Base-by-base conservation (phyloP, 2,329 filamentous ascomycete genomes). In the Xylariaceae sp. region DNA sequence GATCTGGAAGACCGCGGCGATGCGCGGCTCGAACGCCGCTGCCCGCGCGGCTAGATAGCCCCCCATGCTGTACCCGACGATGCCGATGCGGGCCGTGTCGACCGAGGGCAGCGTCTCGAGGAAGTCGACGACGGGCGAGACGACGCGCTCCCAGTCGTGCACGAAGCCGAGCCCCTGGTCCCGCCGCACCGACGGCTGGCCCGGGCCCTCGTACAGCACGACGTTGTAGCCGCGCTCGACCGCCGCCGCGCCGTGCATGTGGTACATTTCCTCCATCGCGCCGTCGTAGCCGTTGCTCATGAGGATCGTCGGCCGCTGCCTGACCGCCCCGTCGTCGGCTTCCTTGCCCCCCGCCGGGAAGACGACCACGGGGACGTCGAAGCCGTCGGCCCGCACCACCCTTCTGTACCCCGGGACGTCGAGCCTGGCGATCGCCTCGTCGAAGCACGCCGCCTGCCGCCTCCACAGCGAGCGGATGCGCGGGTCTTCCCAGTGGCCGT, bases 131-230 rank as follows among this genome's bases (percentile, higher is more conserved):
- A 57, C 21, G 16, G 54, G 54, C 12, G 46, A 50, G 4, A 57
- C 46, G 3, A 53, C 54, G 6, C 23, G 23, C 50, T 57, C 54
- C 54, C 54, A 57, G 32, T 57, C 47, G 40, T 57, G 70, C 18
- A 77, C 77, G 60, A 80, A 80, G 2, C 74, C 76, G 1, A 79
- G 44, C 2, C 69, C 62, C 40, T 81, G 74, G 0, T 73, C 54
- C 1, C 78, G 72, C 9, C 74, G 72, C 1, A 76, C 72, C 0
- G 67, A 73, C 2, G 71, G 70, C 58, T 81, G 78, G 0, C 78
- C 78, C 0, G 60, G 62, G 0, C 62, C 60, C 14, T 43, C 56
- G 6, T 41, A 53, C 0, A 58, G 72, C 4, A 62, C 69, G 29
- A 75, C 73, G 0, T 69, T 71, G 14, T 53, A 62, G 12, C 69